Percentiles rank a stretch among this genome's conserved stretches.
phyloP scores from a whole-genome alignment of 768 basidiomycete species.

The Tephrocybe rancida region DNA sequence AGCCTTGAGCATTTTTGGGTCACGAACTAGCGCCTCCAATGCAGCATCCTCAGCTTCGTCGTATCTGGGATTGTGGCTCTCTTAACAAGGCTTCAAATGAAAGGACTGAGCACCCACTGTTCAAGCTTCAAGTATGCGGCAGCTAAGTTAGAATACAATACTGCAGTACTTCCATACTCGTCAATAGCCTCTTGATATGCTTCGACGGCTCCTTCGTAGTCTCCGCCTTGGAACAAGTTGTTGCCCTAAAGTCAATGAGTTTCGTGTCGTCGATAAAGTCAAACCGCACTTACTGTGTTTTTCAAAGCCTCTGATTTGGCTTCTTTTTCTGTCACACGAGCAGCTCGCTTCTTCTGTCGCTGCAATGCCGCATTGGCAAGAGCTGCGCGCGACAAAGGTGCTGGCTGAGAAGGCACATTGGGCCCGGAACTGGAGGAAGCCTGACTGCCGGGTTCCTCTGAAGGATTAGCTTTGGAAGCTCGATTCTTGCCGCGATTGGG shows the following conservation, averaged over 20 bases:
- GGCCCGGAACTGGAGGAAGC: not conserved
- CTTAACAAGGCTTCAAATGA: not conserved
- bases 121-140: slow-evolving; percentile 37
- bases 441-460: not conserved
- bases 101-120: slow-evolving; percentile 21
- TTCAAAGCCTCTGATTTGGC: slow-evolving; percentile 5
- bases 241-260: slow-evolving; percentile 30
- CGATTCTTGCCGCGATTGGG: slow-evolving; percentile 7
- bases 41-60: slow-evolving; percentile 41
- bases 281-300: slow-evolving; percentile 7
- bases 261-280: not conserved
- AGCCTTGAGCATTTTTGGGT: slow-evolving; percentile 37
- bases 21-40: slow-evolving; percentile 33
- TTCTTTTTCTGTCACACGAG: slow-evolving; percentile 6
- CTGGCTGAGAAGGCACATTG: not conserved
- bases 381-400: slow-evolving; percentile 6
- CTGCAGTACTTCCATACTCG: slow-evolving; percentile 32
- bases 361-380: slow-evolving; percentile 4
- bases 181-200: slow-evolving; percentile 30
- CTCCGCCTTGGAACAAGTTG: slow-evolving; percentile 28
- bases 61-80: slow-evolving; percentile 26
- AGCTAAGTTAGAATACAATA: slow-evolving; percentile 36
- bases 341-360: slow-evolving; percentile 9
- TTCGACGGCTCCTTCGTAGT: slow-evolving; percentile 29
- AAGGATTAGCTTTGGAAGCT: slow-evolving; percentile 1